A percentile compares a stretch with the other conserved stretches of the same genome.
Conservation (phyloP, 2,329 filamentous ascomycete species). For the Botrytis pseudocinerea region DNA sequence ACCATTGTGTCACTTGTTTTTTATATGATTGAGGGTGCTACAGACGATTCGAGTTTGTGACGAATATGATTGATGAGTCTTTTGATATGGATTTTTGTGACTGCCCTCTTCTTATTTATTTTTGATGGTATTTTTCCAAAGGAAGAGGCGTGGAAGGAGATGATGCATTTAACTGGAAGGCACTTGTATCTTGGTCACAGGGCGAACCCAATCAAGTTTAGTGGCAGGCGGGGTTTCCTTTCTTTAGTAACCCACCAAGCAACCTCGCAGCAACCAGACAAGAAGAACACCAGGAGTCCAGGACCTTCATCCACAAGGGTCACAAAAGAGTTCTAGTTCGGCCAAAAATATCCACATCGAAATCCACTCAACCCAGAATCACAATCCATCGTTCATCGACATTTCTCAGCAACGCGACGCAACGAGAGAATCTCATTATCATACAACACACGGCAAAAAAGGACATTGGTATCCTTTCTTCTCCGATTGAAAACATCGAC, state of each 20-base stretch:
- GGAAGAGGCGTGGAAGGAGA: neutral
- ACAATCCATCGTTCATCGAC: conserved; percentile 16
- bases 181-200: conserved; percentile 18
- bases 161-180: conserved; percentile 16
- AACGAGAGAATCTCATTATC: neutral
- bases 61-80: neutral
- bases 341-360: conserved; percentile 12
- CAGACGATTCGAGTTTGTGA: neutral
- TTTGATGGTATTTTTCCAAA: neutral
- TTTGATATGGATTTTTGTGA: neutral
- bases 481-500: neutral
- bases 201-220: conserved; percentile 9
- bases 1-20: conserved; percentile 17
- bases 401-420: conserved; percentile 11
- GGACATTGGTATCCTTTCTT: neutral
- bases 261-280: neutral
- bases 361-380: conserved; percentile 7
- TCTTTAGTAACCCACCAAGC: conserved; percentile 5
- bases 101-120: neutral
- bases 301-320: neutral
- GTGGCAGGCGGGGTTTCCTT: conserved; percentile 13
- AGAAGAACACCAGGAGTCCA: too few relatives aligned
- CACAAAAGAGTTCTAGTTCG: neutral
- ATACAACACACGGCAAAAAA: neutral
- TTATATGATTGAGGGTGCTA: neutral